These are phyloP conservation scores for Podaxis carcinomalis DNA, from an alignment of 768 basidiomycete genomes.

Conservation along the genomic window DNA sequence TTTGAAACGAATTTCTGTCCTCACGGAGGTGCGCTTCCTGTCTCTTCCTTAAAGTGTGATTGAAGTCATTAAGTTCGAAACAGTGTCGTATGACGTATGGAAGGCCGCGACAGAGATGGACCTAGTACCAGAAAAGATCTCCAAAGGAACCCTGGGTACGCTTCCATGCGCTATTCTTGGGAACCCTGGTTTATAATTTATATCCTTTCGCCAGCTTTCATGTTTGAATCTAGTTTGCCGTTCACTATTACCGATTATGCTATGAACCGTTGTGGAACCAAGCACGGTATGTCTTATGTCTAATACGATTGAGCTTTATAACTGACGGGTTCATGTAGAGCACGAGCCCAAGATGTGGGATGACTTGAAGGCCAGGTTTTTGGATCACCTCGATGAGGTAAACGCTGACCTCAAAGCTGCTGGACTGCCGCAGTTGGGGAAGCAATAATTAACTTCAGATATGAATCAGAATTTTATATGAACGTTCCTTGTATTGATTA, in stretches of 20 bases:
- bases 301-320: neutral
- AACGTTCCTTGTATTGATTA: no score
- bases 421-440: conserved; percentile 30
- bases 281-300: conserved; percentile 40
- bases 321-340: conserved; percentile 25
- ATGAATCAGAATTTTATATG: neutral
- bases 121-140: conserved; percentile 44
- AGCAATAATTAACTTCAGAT: neutral
- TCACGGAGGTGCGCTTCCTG: conserved; percentile 46
- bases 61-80: neutral
- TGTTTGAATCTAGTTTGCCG: conserved; percentile 63
- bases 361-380: conserved; percentile 50
- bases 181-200: neutral
- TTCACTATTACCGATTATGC: conserved; percentile 64
- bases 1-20: conserved; percentile 64
- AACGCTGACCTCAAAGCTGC: conserved; percentile 43
- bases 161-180: neutral
- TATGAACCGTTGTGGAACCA: conserved; percentile 52
- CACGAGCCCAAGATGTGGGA: conserved; percentile 71
- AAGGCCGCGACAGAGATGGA: conserved; percentile 52
- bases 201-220: conserved; percentile 34
- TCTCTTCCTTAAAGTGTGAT: neutral
- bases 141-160: conserved; percentile 51
- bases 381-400: conserved; percentile 53
- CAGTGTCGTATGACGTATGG: conserved; percentile 59